phyloP scores from a whole-genome alignment of 140 eudicot species.

The Cichorium intybus region DNA sequence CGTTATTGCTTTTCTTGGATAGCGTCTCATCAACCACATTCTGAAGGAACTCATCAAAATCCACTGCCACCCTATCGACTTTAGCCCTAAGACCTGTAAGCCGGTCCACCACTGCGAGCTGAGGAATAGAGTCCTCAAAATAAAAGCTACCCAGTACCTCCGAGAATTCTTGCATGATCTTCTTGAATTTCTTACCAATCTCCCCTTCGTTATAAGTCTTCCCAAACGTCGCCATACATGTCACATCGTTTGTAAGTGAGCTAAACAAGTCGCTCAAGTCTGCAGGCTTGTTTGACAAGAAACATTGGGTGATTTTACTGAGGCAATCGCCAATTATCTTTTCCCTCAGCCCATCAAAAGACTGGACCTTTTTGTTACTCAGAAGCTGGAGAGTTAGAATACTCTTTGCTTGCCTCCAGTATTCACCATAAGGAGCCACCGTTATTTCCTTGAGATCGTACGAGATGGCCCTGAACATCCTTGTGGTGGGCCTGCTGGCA shows the following conservation, averaged over 20 bases:
- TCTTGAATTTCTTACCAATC: conserved; percentile 13
- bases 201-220: conserved; percentile 13
- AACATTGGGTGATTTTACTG: background rate
- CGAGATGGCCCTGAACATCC: background rate
- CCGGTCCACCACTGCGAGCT: conserved; percentile 11
- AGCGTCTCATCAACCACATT: conserved; percentile 12
- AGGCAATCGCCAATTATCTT: conserved; percentile 16
- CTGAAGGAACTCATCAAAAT: conserved; percentile 15
- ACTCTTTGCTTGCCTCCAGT: conserved; percentile 39
- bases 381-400: conserved; percentile 28
- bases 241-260: background rate
- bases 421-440: conserved; percentile 33
- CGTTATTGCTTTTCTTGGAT: background rate
- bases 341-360: conserved; percentile 11
- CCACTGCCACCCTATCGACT: conserved; percentile 20
- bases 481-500: conserved; percentile 7
- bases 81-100: conserved; percentile 1
- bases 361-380: conserved; percentile 24
- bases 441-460: conserved; percentile 13
- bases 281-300: background rate
- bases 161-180: conserved; percentile 5
- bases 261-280: conserved; percentile 17
- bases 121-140: conserved; percentile 8
- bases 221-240: conserved; percentile 12
- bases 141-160: background rate